These are phyloP conservation scores for Fusarium solani-melongenae DNA, from an alignment of 2,329 filamentous ascomycete species.

Conservation along the genomic window DNA sequence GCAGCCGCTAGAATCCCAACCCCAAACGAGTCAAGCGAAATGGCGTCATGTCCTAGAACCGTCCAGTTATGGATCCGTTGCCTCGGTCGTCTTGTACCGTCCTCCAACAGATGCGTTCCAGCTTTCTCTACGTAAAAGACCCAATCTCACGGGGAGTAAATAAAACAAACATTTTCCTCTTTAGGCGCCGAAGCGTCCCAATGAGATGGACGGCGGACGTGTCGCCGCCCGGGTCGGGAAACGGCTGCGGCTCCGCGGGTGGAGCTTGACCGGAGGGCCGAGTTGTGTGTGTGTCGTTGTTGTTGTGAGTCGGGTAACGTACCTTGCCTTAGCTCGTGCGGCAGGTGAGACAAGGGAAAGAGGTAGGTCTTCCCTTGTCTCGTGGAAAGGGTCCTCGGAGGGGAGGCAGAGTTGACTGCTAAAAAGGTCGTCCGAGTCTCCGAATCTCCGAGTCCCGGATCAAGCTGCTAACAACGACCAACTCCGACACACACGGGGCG, in stretches of 20 bases:
- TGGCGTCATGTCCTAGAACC: constrained; percentile 1
- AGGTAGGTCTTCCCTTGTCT: neutral
- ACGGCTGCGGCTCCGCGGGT: constrained; percentile 36
- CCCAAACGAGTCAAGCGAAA: neutral
- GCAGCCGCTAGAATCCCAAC: neutral
- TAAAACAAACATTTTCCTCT: neutral
- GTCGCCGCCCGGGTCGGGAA: constrained; percentile 5
- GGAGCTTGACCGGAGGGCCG: neutral
- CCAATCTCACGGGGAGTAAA: neutral
- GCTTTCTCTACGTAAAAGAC: neutral
- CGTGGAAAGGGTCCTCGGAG: neutral
- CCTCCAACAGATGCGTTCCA: neutral
- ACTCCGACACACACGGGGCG: constrained; percentile 5
- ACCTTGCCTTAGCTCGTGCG: constrained; percentile 9
- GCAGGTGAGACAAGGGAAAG: neutral
- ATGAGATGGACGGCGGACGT: constrained; percentile 5
- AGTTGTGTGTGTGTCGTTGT: neutral
- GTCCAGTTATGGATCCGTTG: neutral
- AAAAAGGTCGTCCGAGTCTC: constrained; percentile 26
- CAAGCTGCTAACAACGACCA: neutral
- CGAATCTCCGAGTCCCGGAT: constrained; percentile 38
- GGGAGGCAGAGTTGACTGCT: neutral
- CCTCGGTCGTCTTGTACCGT: neutral
- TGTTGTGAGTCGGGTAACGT: constrained; percentile 3
- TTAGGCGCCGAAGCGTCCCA: constrained; percentile 8